Conservation (phyloP, 176 grass and related monocot genomes). For the Ensete glaucum region DNA sequence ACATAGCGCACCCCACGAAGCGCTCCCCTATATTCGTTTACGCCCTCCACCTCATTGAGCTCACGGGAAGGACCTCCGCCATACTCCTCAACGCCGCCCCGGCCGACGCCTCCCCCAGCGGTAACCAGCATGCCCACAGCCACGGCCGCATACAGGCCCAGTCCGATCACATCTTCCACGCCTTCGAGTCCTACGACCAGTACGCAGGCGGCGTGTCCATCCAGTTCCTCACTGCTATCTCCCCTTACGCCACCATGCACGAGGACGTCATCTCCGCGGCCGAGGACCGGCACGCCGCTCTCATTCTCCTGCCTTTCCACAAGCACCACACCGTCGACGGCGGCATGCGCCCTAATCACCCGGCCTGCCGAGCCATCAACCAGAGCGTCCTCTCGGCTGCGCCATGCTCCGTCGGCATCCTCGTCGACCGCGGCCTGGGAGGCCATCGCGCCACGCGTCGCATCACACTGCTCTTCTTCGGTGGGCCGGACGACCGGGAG, state of each 20-base stretch:
- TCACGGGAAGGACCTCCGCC: constrained; percentile 41
- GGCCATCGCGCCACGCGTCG: constrained; percentile 9
- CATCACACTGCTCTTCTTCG: constrained; percentile 60
- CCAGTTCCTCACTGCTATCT: constrained; percentile 41
- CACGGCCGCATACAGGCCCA: constrained; percentile 33
- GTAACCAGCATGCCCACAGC: not conserved
- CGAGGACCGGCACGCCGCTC: constrained; percentile 46
- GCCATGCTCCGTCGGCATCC: constrained; percentile 56
- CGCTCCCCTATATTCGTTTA: constrained; percentile 32
- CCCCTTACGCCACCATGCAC: constrained; percentile 51
- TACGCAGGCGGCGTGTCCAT: constrained; percentile 23
- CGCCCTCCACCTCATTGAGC: constrained; percentile 68
- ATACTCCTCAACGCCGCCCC: constrained; percentile 34
- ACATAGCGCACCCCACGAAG: constrained; percentile 34
- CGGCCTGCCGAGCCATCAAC: constrained; percentile 40
- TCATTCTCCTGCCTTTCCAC: constrained; percentile 81
- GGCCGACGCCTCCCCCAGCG: not conserved
- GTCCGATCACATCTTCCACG: constrained; percentile 45
- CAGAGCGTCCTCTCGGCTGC: constrained; percentile 28
- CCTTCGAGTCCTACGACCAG: constrained; percentile 57
- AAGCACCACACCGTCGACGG: constrained; percentile 66
- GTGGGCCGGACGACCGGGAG: constrained; percentile 66
- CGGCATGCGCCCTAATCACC: constrained; percentile 36
- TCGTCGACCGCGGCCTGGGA: constrained; percentile 61
- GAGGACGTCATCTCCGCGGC: constrained; percentile 52